Percentiles rank a stretch among this genome's conserved stretches.
phyloP scores from a whole-genome alignment of 768 basidiomycete genomes.

The Xerocomus potaroensis region DNA sequence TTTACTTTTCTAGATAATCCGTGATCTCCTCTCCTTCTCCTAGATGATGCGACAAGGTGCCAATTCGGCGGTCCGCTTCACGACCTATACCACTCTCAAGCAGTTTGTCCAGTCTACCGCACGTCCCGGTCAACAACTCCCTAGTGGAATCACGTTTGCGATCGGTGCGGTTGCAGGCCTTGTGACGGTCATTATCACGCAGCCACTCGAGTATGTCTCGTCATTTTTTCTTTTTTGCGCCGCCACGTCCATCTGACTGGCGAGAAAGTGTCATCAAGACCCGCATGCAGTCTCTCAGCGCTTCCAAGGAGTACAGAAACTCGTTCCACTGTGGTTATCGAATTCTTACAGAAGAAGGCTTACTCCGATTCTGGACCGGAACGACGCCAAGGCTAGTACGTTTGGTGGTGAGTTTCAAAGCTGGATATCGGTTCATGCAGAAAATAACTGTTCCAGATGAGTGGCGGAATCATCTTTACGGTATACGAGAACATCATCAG shows the following conservation, averaged over 20 bases:
- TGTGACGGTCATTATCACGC: constrained; percentile 89
- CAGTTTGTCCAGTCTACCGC: constrained; percentile 86
- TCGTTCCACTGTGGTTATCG: constrained; percentile 95
- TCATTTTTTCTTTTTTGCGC: background rate
- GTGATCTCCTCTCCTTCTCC: background rate
- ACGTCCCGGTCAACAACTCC: constrained; percentile 79
- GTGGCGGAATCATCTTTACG: constrained; percentile 90
- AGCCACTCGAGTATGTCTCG: constrained; percentile 69
- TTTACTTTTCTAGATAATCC: no score
- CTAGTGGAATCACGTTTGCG: constrained; percentile 85
- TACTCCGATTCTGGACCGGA: constrained; percentile 93
- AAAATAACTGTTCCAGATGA: constrained; percentile 50
- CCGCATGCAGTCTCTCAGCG: constrained; percentile 92
- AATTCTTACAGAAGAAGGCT: constrained; percentile 90
- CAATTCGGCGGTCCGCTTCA: constrained; percentile 94
- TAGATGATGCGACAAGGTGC: constrained; percentile 98
- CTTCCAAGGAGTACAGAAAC: constrained; percentile 81
- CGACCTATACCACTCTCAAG: constrained; percentile 91
- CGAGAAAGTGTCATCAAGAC: constrained; percentile 86
- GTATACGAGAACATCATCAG: constrained; percentile 82
- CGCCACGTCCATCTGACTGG: background rate
- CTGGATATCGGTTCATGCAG: background rate
- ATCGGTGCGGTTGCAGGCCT: constrained; percentile 93
- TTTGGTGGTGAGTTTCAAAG: constrained; percentile 59
- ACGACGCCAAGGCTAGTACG: constrained; percentile 87